These are phyloP conservation scores for Fusarium proliferatum DNA, from an alignment of 2,329 filamentous ascomycete species.

Conservation along the genomic window DNA sequence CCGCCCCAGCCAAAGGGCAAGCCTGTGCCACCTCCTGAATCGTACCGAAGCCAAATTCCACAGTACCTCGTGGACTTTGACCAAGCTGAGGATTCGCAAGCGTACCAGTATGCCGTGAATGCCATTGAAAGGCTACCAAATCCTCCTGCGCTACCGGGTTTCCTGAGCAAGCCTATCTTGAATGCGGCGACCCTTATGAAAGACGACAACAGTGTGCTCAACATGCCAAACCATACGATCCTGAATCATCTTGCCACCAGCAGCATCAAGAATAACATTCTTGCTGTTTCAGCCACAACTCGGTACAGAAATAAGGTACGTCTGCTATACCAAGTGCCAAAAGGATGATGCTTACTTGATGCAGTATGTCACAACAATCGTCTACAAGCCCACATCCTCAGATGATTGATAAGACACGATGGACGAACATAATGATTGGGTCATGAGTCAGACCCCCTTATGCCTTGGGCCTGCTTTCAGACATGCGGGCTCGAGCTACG, in stretches of 20 bases:
- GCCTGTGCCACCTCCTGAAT: slow-evolving; percentile 63
- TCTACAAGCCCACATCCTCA: slow-evolving; percentile 89
- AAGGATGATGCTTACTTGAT: slow-evolving; percentile 19
- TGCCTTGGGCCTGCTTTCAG: slow-evolving; percentile 6
- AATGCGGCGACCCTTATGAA: slow-evolving; percentile 94
- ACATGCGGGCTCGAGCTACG: slow-evolving; percentile 4
- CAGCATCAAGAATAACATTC: slow-evolving; percentile 95
- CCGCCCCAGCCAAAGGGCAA: slow-evolving; percentile 61
- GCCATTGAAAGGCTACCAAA: slow-evolving; percentile 83
- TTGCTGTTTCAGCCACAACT: slow-evolving; percentile 97
- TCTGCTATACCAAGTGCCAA: background rate
- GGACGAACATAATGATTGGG: background rate
- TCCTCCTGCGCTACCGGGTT: slow-evolving; percentile 87
- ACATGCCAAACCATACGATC: slow-evolving; percentile 97
- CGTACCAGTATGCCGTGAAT: slow-evolving; percentile 78
- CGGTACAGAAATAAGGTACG: slow-evolving; percentile 92
- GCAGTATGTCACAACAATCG: slow-evolving; percentile 96
- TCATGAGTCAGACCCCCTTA: background rate
- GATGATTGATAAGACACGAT: slow-evolving; percentile 55
- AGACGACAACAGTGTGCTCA: slow-evolving; percentile 96
- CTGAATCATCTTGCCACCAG: slow-evolving; percentile 97
- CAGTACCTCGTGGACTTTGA: slow-evolving; percentile 90
- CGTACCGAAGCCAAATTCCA: slow-evolving; percentile 81
- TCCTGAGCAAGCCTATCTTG: slow-evolving; percentile 92
- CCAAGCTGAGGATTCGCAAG: slow-evolving; percentile 79